Evolutionary conservation across 2,329 filamentous ascomycete species (phyloP), one percentile per base, ranked within the genome.

Genomic region (Apiospora aurea): DNA sequence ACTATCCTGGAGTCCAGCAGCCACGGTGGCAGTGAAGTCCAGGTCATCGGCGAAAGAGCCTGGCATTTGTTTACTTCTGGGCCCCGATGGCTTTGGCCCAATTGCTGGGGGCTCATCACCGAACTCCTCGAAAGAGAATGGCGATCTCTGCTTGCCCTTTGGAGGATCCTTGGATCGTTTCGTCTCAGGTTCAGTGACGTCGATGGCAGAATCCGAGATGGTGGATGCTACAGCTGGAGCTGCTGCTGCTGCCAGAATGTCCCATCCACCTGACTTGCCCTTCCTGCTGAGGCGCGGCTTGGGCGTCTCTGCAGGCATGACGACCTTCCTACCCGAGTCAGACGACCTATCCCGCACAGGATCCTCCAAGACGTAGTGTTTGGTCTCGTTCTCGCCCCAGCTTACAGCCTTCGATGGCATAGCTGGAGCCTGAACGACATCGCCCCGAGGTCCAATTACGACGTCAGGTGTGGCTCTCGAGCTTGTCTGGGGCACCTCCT

Each of bases 21-120:
- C 91, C 67, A 94, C 82, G 3, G 88, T 90, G 41, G 92, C 92
- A 10, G 91, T 89, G 75, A 94, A 94, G 69, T 90, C 90, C 11
- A 92, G 82, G 75, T 94, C 92, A 71, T 91, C 88, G 1, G 84
- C 88, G 77, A 93, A 95, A 13, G 87, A 83, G 26, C 92, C 92
- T 34, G 92, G 91, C 80, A 92, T 88, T 71, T 88, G 86, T 61
- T 85, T 78, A 26, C 78, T 76, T 69, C 83, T 82, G n/a, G 85
- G 84, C 73, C 83, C 85, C 14, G 82, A 74, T 11, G 88, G 88
- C 76, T 91, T 91, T 4, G 90, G 87, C 4, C 91, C 90, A 24
- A 88, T 85, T 26, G 85, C 78, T 41, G 88, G 88, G 21, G 88
- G 87, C 8, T 79, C 80, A 21, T 83, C 83, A 49, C 84, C 83